These are phyloP conservation scores for Aspergillus biplanus DNA, from an alignment of 495 filamentous ascomycete genomes.

Conservation along the genomic window DNA sequence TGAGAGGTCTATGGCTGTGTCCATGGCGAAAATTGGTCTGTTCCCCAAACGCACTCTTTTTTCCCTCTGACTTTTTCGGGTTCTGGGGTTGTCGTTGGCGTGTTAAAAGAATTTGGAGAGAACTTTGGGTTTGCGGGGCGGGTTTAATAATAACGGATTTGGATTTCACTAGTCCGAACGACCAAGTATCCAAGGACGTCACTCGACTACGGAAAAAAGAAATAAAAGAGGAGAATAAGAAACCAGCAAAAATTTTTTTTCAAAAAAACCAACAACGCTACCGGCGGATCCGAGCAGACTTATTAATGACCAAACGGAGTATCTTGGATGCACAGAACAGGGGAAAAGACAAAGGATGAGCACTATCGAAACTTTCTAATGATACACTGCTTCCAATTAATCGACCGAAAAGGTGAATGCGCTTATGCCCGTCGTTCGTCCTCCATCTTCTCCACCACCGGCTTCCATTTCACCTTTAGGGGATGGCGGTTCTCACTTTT, in stretches of 20 bases:
- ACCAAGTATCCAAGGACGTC: too few species aligned
- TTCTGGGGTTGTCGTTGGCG: conserved; percentile 14
- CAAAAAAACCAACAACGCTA: background rate
- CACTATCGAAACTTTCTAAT: background rate
- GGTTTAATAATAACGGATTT: background rate
- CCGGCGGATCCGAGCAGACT: background rate
- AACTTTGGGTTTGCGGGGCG: conserved; percentile 7
- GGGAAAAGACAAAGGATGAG: background rate
- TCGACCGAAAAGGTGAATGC: too few species aligned
- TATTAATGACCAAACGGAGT: background rate
- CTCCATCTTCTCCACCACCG: conserved; percentile 8
- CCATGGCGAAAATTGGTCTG: conserved; percentile 59
- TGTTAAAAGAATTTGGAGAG: conserved; percentile 19
- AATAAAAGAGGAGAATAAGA: too few species aligned
- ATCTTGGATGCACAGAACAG: background rate
- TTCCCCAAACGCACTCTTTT: background rate
- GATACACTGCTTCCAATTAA: background rate
- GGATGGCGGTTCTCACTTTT: background rate
- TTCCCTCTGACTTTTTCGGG: conserved; percentile 6
- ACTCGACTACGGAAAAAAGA: too few species aligned
- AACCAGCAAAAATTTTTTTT: too few species aligned
- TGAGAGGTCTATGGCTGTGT: conserved; percentile 84
- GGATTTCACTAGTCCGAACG: background rate
- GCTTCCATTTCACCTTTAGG: conserved; percentile 6
- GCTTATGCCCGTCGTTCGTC: background rate